Conservation (phyloP, 768 basidiomycete genomes). For the Tulasnella sp. region DNA sequence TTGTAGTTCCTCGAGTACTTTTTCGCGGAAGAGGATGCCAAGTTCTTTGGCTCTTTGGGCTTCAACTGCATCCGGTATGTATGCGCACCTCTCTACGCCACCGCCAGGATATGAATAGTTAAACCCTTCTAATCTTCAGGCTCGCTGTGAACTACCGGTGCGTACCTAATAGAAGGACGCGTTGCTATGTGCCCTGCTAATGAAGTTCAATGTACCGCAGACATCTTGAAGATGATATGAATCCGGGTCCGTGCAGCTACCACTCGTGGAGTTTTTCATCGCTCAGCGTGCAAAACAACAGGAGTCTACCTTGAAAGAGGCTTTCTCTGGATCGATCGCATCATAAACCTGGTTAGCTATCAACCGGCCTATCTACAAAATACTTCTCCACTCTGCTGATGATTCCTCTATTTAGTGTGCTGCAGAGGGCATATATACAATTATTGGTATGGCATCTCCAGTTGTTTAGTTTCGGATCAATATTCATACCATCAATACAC, state of each 20-base stretch:
- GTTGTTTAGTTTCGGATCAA: too few species aligned
- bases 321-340: conserved; percentile 75
- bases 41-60: conserved; percentile 66
- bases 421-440: conserved; percentile 58
- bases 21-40: conserved; percentile 65
- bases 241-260: conserved; percentile 39
- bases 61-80: conserved; percentile 58
- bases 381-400: not conserved
- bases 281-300: not conserved
- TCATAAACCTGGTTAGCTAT: conserved; percentile 39
- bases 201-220: not conserved
- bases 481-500: too few species aligned
- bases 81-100: not conserved
- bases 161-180: too few species aligned
- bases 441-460: conserved; percentile 23
- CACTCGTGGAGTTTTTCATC: too few species aligned
- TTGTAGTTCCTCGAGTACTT: conserved; percentile 75
- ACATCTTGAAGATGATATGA: conserved; percentile 49
- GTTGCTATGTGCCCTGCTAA: conserved; percentile 34
- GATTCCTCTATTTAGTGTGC: conserved; percentile 41
- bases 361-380: too few species aligned
- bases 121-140: not conserved
- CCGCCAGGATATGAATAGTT: too few species aligned
- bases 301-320: conserved; percentile 54
- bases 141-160: conserved; percentile 63